phyloP scores from a whole-genome alignment of 2,329 filamentous ascomycete species.

The Aureobasidium sp. region DNA sequence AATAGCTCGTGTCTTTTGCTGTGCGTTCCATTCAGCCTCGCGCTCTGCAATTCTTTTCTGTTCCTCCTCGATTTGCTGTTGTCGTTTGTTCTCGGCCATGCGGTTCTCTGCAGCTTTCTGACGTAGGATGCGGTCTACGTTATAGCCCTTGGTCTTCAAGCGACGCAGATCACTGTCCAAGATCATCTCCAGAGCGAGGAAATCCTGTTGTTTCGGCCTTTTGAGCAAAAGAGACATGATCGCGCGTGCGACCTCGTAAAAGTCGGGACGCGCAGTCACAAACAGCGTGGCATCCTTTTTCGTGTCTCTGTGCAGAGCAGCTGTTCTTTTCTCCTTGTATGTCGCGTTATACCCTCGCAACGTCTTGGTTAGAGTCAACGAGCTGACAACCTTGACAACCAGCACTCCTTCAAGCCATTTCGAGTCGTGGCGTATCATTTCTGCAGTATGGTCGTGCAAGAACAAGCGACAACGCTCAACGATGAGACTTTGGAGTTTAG shows the following conservation, averaged over 20 bases:
- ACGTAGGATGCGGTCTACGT: conserved; percentile 87
- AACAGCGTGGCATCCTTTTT: conserved; percentile 61
- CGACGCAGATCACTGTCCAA: conserved; percentile 77
- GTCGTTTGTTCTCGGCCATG: conserved; percentile 75
- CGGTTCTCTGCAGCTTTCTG: conserved; percentile 81
- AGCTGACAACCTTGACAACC: conserved; percentile 67
- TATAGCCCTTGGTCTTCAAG: conserved; percentile 82
- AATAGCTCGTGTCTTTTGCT: not conserved
- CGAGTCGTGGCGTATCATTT: conserved; percentile 76
- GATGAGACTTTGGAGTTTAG: conserved; percentile 69
- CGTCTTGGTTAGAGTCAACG: conserved; percentile 70
- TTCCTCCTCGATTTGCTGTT: conserved; percentile 58
- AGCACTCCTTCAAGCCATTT: conserved; percentile 89
- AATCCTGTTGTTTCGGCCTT: conserved; percentile 80
- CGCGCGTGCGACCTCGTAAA: conserved; percentile 88
- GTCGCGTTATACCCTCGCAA: conserved; percentile 63
- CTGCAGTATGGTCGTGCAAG: conserved; percentile 71
- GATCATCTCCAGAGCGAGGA: conserved; percentile 85
- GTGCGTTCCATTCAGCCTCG: conserved; percentile 18
- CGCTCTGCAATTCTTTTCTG: conserved; percentile 40
- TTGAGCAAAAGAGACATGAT: conserved; percentile 74
- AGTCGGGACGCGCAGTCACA: conserved; percentile 68
- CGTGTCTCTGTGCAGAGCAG: conserved; percentile 54
- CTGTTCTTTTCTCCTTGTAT: conserved; percentile 68
- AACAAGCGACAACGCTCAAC: conserved; percentile 86